Percentiles rank a stretch among this genome's conserved stretches.
Conservation (phyloP, 805 yeast species). For the Ogataea ganodermae region DNA sequence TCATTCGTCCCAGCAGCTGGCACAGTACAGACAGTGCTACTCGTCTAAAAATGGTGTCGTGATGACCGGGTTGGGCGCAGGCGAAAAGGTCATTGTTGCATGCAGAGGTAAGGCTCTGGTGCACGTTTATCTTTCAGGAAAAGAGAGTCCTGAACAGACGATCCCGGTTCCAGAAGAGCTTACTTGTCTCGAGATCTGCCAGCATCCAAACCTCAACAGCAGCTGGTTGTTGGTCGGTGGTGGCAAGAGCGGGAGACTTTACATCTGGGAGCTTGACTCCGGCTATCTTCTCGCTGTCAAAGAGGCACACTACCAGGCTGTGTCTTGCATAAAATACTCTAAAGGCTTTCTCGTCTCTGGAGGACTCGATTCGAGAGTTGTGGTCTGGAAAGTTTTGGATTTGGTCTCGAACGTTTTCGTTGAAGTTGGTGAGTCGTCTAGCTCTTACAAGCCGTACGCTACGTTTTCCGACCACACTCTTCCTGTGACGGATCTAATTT, state of each 20-base stretch:
- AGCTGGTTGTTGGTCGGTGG: conserved; percentile 71
- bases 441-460: conserved; percentile 54
- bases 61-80: conserved; percentile 46
- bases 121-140: conserved; percentile 70
- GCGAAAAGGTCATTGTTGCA: conserved; percentile 61
- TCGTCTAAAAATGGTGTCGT: conserved; percentile 48
- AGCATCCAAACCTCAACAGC: conserved; percentile 30
- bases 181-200: conserved; percentile 52
- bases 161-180: conserved; percentile 84
- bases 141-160: conserved; percentile 72
- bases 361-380: conserved; percentile 79
- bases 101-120: conserved; percentile 72
- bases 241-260: conserved; percentile 71
- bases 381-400: conserved; percentile 72
- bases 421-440: conserved; percentile 35
- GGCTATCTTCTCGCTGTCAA: conserved; percentile 72
- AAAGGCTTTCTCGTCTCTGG: conserved; percentile 73
- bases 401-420: conserved; percentile 40
- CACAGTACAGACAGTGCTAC: conserved; percentile 55
- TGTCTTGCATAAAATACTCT: conserved; percentile 57
- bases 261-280: conserved; percentile 81
- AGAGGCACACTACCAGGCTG: conserved; percentile 82
- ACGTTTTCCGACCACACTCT: conserved; percentile 62
- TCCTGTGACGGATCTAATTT: conserved; percentile 43
- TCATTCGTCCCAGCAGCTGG: conserved; percentile 49